Percentiles rank a stretch among this genome's conserved stretches.
phyloP scores from a whole-genome alignment of 164 flowering plant genomes.

The Cinnamomum chago region DNA sequence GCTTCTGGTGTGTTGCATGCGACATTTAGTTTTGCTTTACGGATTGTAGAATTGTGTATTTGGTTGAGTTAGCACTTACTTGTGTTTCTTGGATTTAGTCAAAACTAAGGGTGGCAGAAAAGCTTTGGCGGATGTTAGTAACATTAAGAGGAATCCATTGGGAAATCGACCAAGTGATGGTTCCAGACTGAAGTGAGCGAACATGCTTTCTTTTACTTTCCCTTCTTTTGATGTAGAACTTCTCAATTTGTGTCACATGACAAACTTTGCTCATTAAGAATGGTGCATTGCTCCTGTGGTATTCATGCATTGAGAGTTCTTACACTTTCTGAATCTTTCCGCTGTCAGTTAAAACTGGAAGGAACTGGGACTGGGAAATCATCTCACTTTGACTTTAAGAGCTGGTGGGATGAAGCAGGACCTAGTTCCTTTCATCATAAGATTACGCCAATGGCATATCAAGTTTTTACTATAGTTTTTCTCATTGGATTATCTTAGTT shows the following conservation, averaged over 20 bases:
- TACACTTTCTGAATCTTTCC: neutral
- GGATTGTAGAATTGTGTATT: neutral
- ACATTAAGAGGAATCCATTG: slow-evolving; percentile 22
- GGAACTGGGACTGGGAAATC: neutral
- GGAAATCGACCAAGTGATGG: slow-evolving; percentile 21
- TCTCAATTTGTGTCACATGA: neutral
- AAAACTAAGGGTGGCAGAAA: slow-evolving; percentile 38
- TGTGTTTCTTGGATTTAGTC: slow-evolving; percentile 16
- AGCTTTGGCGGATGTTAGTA: slow-evolving; percentile 64
- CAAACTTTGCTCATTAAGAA: neutral
- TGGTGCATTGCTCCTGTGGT: neutral
- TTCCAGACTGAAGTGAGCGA: slow-evolving; percentile 38
- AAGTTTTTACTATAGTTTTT: neutral
- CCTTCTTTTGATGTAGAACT: neutral
- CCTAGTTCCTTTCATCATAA: neutral
- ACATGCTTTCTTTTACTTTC: neutral
- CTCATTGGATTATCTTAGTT: neutral
- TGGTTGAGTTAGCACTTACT: neutral
- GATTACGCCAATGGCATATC: neutral
- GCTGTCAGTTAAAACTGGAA: neutral
- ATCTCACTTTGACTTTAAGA: neutral
- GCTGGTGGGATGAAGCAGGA: neutral
- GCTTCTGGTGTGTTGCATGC: slow-evolving; percentile 32
- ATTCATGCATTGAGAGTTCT: neutral
- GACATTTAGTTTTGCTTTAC: neutral